Base-by-base conservation (phyloP, 176 grass and related monocot species). In the Bonia amplexicaulis region DNA sequence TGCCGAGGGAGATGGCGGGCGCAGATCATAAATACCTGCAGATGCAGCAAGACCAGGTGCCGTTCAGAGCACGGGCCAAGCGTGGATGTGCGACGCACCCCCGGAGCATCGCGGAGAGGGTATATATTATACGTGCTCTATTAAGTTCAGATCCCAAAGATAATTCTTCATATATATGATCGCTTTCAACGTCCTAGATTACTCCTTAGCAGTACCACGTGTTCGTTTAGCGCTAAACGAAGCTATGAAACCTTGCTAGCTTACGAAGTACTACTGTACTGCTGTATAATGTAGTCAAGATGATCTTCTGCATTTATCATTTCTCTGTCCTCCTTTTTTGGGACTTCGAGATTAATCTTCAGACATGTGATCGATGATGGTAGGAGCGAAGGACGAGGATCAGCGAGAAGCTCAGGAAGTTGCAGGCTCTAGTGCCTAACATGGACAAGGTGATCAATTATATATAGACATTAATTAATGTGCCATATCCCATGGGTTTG, bases 91-190 rank as follows among this genome's bases (percentile, higher is more conserved):
- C 94, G 44, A 96, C 94, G 0, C 91, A 96, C 79, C 91, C 94
- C 29, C 83, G 94, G 85, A 96, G 94, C 86, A 91, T 96, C 7
- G 94, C 94, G 2, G 94, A 96, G 78, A 92, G 91, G 89, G 94
- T 96, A 78, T 58, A 17, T 9, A 74, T 1, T 2, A 25, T 5
- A 22, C 26, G 15, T 12, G 55, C 65, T 40, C 14, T 35, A 19
- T 12, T 13, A 60, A 59, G 46, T 31, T 20, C 31, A 19, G 37
- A 79, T 85, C 13, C 25, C 52, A 35, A 25, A 7, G 47, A 9
- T 15, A 48, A 67, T 17, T 20, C 17, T 41, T 42, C 19, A 8
- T 41, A 20, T 20, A 55, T 54, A 9, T 22, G 58, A 25, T 25
- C n/a, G 3, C 3, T 25, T 12, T 25, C 58, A 12, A 12, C 26